Evolutionary conservation across 176 grass and related monocot genomes (phyloP), one percentile per base, ranked within the genome.

Genomic region (Alloteropsis semialata): DNA sequence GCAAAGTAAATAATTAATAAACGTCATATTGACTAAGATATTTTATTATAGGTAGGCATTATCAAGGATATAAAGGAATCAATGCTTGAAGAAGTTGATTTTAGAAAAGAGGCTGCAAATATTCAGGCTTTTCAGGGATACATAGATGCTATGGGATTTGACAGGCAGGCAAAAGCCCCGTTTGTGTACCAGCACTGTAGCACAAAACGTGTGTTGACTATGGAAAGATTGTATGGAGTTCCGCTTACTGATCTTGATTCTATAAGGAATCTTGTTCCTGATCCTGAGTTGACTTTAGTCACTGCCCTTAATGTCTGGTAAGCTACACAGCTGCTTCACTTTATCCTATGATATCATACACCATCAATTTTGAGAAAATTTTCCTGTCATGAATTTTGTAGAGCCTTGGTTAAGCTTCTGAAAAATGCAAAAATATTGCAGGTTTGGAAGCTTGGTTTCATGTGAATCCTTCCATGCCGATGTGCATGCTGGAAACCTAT

Each of bases 81-180:
- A 80, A 98, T 98, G 96, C 92, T 98, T 72, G 96, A 98, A 87
- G 96, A 98, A 85, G 90, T 95, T 84, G 96, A 98, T 55, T 98
- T 98, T 81, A 88, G 78, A 91, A 98, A 98, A 89, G 92, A 98
- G 64, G 96, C 96, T 86, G 78, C 66, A 66, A 98, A 98, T 83
- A 91, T 98, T 57, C 84, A 95, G 42, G 87, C 91, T 49, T 98
- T 98, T 58, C 90, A 90, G 59, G 84, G 84, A 67, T 98, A 98
- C 50, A 66, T 95, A 30, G 90, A 95, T 66, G 86, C 84, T 62
- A 95, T 98, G 92, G 91, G 96, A 69, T 75, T 98, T 70, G 90
- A 90, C 42, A 95, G 79, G 82, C 96, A 98, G 88, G 92, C 92
- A 9, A 98, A 98, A 66, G 93, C 90, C 66, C 96, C 96, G 55